Evolutionary conservation across 805 yeast genomes (phyloP), one percentile per base, ranked within the genome.

Genomic region (Ogataea pignaliae): DNA sequence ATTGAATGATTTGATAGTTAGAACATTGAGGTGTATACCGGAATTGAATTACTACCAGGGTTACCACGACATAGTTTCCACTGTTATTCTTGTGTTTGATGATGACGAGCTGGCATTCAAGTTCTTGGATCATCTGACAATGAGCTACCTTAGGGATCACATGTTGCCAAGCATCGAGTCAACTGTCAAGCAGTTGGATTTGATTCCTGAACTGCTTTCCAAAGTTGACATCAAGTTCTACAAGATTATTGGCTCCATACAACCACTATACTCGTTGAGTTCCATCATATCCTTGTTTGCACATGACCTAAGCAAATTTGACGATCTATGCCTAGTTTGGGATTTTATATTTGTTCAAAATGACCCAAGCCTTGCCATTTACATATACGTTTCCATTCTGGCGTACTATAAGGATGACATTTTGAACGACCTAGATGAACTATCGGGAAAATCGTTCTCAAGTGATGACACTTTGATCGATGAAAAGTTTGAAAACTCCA

Each of bases 31-130:
- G 34, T 72, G 70, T 13, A 68, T 82, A 51, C 90, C 90, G 0
- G 55, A 63, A 3, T 66, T 90, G 35, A 70, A 78, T 46, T 91
- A 91, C 63, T 91, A 89, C 61, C 99, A 91, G 64, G 99, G 99
- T 0, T 88, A 76, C 61, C 98, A 91, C 63, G 98, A 93, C 55
- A 70, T 93, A 16, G 89, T 88, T 1, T 73, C 86, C 32, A 73
- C 85, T 4, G 68, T 86, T 7, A 65, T 85, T 4, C 58, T 83
- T 14, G 76, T 83, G 1, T 78, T 80, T 39, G 53, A 52, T 12
- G 53, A 59, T 17, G 66, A 61, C 3, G 66, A 53, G 43, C 63
- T 73, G 2, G 63, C 63, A 3, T 75, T 69, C 45, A 56, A 56
- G 16, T 55, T 80, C 7, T 65, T 90, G 40, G 83, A 80, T 43